These are phyloP conservation scores for Syzygium syzygioides DNA, from an alignment of 441 rosid species.

Conservation along the genomic window DNA sequence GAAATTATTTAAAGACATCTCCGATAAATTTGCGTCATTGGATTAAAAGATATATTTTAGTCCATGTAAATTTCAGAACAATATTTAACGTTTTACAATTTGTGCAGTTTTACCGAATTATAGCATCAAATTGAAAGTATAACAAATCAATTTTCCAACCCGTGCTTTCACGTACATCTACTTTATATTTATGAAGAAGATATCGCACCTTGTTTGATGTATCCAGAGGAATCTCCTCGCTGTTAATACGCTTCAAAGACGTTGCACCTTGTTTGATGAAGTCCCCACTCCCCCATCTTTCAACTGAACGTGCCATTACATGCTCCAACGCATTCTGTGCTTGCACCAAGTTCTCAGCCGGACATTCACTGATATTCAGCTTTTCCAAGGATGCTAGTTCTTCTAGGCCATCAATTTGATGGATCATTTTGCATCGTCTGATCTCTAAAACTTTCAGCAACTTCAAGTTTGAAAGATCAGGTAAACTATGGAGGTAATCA, in stretches of 20 bases:
- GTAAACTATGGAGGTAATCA: neutral
- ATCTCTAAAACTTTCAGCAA: neutral
- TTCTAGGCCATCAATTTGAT: neutral
- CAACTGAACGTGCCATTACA: no score
- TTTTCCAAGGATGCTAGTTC: neutral
- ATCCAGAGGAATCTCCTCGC: no score
- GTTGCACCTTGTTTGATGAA: no score
- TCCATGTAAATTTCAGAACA: neutral
- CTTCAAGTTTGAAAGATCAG: neutral
- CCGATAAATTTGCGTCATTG: neutral
- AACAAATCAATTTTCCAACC: neutral
- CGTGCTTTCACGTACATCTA: no score
- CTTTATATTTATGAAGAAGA: no score
- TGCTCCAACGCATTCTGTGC: neutral
- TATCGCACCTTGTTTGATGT: no score
- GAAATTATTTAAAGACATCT: neutral
- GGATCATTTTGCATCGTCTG: neutral
- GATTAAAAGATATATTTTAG: accelerated
- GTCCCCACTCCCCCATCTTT: no score
- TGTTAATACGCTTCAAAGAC: no score
- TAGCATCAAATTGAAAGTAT: neutral
- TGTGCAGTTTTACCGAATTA: neutral
- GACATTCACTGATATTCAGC: neutral
- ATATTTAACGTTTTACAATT: neutral
- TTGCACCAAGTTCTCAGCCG: neutral